Conservation (phyloP, 2,329 filamentous ascomycete genomes). For the Pseudodiploospora longispora region DNA sequence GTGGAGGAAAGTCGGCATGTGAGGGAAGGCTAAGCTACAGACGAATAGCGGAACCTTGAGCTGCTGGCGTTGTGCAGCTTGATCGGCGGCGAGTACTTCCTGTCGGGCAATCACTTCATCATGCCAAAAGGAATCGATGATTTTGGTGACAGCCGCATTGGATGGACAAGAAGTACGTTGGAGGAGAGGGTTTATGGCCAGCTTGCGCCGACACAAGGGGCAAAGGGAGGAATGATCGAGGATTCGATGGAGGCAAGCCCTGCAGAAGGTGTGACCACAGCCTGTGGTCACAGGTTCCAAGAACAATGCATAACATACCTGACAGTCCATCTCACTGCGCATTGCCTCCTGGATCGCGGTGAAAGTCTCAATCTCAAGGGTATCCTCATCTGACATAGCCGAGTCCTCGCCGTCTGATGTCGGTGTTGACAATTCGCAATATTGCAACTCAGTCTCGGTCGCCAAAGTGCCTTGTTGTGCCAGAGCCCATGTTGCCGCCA, state of each 20-base stretch:
- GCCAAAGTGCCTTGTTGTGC: conserved; percentile 53
- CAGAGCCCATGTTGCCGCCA: conserved; percentile 60
- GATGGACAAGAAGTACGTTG: conserved; percentile 34
- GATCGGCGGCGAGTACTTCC: conserved; percentile 48
- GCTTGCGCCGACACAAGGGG: conserved; percentile 65
- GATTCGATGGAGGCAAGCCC: conserved; percentile 66
- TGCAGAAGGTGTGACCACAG: conserved; percentile 87
- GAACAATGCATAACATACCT: conserved; percentile 77
- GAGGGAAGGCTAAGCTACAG: conserved; percentile 73
- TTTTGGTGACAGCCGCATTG: conserved; percentile 55
- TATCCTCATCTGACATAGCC: conserved; percentile 10
- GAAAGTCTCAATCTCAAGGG: conserved; percentile 23
- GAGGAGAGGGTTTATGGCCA: conserved; percentile 43
- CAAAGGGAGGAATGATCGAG: conserved; percentile 73
- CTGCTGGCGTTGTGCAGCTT: conserved; percentile 45
- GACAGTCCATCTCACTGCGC: conserved; percentile 72
- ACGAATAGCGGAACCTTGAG: conserved; percentile 67
- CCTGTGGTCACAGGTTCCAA: conserved; percentile 75
- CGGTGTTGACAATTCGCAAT: conserved; percentile 22
- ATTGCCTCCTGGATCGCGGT: conserved; percentile 51
- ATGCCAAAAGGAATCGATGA: conserved; percentile 63
- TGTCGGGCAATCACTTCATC: conserved; percentile 53
- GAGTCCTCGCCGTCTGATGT: conserved; percentile 19
- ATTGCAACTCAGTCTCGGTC: conserved; percentile 48
- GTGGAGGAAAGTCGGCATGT: conserved; percentile 77